phyloP scores from a whole-genome alignment of 2,329 filamentous ascomycete species.

The Dothistroma septosporum region DNA sequence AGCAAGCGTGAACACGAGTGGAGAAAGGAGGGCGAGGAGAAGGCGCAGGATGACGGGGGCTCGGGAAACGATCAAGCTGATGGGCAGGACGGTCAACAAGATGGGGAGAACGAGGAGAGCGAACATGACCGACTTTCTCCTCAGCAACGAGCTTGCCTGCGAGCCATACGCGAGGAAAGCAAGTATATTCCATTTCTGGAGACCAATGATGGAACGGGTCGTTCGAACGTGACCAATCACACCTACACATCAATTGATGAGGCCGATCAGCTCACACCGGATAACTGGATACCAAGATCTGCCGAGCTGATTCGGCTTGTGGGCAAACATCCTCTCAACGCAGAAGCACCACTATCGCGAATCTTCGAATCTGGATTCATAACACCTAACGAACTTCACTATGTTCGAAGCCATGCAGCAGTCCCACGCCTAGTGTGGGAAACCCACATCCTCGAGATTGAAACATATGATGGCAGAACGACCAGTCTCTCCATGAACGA shows the following conservation, averaged over 20 bases:
- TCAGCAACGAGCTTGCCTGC: conserved; percentile 44
- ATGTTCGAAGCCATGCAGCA: conserved; percentile 52
- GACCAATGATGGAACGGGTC: conserved; percentile 43
- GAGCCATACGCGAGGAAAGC: conserved; percentile 42
- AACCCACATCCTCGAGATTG: conserved; percentile 47
- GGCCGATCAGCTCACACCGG: conserved; percentile 49
- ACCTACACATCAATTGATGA: conserved; percentile 43
- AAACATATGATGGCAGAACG: conserved; percentile 36
- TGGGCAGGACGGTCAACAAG: conserved; percentile 17
- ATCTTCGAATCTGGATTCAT: conserved; percentile 47
- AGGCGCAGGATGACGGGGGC: conserved; percentile 36
- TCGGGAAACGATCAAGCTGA: conserved; percentile 19
- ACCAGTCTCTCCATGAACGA: conserved; percentile 43
- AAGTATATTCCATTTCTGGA: conserved; percentile 40
- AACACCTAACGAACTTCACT: conserved; percentile 51
- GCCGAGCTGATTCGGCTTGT: conserved; percentile 49
- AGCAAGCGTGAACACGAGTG: conserved; percentile 33
- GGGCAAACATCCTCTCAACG: conserved; percentile 53
- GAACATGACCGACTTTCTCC: conserved; percentile 37
- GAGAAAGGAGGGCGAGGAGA: conserved; percentile 33
- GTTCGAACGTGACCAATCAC: conserved; percentile 35
- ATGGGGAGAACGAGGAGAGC: conserved; percentile 30
- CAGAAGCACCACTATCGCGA: conserved; percentile 42
- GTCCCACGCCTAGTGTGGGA: conserved; percentile 52
- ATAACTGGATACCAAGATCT: conserved; percentile 52